Percentiles rank a stretch among this genome's conserved stretches.
Conservation (phyloP, 208 protist genomes). For the Trypanosoma boissoni region DNA sequence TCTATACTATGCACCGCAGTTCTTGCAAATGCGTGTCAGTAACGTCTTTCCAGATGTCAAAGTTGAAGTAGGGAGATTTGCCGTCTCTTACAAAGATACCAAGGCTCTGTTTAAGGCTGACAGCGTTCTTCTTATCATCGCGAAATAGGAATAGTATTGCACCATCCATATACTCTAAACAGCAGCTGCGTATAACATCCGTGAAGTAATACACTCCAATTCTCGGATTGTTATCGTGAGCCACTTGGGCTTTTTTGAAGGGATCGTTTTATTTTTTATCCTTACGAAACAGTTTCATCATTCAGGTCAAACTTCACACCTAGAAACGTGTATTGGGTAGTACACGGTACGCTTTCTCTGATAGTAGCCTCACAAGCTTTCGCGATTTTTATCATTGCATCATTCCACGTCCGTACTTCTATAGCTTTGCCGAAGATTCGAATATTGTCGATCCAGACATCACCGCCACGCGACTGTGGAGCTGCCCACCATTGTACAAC, state of each 20-base stretch:
- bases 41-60: neutral
- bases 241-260: neutral
- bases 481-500: neutral
- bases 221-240: neutral
- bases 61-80: neutral
- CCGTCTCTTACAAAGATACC: neutral
- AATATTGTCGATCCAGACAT: slow-evolving; percentile 32
- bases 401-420: neutral
- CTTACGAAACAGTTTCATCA: neutral
- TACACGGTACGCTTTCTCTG: neutral
- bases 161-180: neutral
- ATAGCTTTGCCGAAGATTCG: slow-evolving; percentile 17
- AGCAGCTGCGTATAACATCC: neutral
- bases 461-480: slow-evolving; percentile 1
- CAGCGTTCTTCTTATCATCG: too few species aligned
- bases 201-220: neutral
- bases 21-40: neutral
- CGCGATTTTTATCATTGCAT: neutral
- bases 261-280: neutral
- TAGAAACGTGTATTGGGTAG: neutral
- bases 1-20: too few species aligned
- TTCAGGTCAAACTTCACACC: neutral
- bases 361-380: neutral
- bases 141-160: neutral
- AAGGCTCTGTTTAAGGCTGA: neutral